Base-by-base conservation (phyloP, 1,139 yeast species). In the Saccharomycopsis phalli region DNA sequence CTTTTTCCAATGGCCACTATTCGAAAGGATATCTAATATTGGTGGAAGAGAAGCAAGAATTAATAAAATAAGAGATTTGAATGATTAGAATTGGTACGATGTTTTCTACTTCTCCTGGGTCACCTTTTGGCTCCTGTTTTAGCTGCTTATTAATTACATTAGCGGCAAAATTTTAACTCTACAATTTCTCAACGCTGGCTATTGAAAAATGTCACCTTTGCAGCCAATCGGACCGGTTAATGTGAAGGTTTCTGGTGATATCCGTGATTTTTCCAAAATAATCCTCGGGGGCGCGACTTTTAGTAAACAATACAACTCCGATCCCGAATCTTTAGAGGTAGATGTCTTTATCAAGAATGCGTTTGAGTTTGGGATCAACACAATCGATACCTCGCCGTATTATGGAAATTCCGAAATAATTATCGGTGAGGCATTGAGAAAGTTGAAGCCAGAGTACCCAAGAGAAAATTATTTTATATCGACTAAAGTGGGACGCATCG, bases 311-410 rank as follows among this genome's bases (percentile, higher is more conserved):
- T 87, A 84, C 62, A 72, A 78, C 45, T 73, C 68, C 11, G 68
- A 80, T 50, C 94, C 95, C 0, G 64, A 64, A 38, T 53, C 61
- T 0, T 51, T 83, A 31, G 79, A 86, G 2, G 68, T 78, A 10
- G 63, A 62, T 3, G 74, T 70, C 1, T 71, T 88, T 41, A 54
- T 88, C 20, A 58, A 62, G 36, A 54, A 59, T 16, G 94, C 91
- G 0, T 79, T 86, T 51, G 61, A 64, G 18, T 57, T 66, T 20
- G 96, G 95, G 0, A 13, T 4, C 18, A 70, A 71, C 38, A 93
- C 94, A 2, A 64, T 88, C 32, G 97, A 91, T 55, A 86, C 95
- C 0, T 81, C 95, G 0, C 95, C 96, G 2, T 88, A 84, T 59
- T 88, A 88, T 55, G 97, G 96, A 0, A 87, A 87, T 0, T 82